Conservation (phyloP, 371 early-diverging fungal species). For the Fennellomyces sp. region DNA sequence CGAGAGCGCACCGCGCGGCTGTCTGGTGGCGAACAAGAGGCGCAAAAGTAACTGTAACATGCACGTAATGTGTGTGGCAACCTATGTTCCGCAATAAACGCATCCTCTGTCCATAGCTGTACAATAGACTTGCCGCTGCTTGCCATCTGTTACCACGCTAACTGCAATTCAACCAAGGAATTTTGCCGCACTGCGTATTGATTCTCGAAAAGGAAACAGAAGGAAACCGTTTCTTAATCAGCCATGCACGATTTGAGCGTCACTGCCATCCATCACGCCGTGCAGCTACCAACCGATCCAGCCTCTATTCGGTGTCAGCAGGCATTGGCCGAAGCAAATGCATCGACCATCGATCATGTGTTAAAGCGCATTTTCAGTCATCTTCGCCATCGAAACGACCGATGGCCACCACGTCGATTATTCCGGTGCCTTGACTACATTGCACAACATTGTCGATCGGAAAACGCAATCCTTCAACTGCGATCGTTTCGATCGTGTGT, state of each 20-base stretch:
- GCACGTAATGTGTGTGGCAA: too few species aligned
- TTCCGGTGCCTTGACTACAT: conserved; percentile 19
- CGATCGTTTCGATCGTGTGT: conserved; percentile 9
- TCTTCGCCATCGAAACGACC: conserved; percentile 6
- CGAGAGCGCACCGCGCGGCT: conserved; percentile 5
- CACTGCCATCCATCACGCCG: conserved; percentile 7
- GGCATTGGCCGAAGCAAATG: background rate
- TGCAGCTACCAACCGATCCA: background rate
- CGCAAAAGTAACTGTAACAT: background rate
- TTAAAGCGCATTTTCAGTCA: conserved; percentile 9
- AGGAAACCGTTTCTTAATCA: too few species aligned
- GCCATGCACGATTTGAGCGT: conserved; percentile 1
- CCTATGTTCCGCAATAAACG: too few species aligned
- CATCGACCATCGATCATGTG: conserved; percentile 1
- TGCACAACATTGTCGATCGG: background rate
- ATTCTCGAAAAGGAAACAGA: too few species aligned
- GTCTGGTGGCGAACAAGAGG: background rate
- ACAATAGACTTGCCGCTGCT: too few species aligned
- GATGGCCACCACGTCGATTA: conserved; percentile 13
- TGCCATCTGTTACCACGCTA: too few species aligned
- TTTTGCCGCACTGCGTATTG: too few species aligned
- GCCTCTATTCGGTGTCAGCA: background rate
- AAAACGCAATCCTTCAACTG: background rate
- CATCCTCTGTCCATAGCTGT: too few species aligned
- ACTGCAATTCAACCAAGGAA: too few species aligned